A percentile compares a stretch with the other conserved stretches of the same genome.
phyloP scores from a whole-genome alignment of 2,329 filamentous ascomycete species.

The Stachybotrys chlorohalonatus region DNA sequence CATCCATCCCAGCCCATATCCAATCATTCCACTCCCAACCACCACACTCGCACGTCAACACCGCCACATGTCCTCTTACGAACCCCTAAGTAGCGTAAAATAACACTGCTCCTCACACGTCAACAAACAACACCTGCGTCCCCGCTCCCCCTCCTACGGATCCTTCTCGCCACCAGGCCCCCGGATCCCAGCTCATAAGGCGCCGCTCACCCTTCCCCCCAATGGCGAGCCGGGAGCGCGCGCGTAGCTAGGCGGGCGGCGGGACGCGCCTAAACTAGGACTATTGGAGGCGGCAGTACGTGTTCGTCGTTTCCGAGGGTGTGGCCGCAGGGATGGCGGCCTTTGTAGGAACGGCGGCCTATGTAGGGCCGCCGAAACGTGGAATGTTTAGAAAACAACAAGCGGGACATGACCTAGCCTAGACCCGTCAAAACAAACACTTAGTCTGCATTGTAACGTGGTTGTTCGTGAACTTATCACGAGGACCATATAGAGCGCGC shows the following conservation, averaged over 20 bases:
- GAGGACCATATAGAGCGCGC: background rate
- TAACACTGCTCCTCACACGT: background rate
- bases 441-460: background rate
- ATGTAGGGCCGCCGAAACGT: background rate
- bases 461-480: background rate
- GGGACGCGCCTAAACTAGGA: background rate
- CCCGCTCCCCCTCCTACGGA: background rate
- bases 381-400: background rate
- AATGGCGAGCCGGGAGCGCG: no score
- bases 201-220: no score
- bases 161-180: background rate
- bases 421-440: background rate
- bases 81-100: no score
- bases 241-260: background rate
- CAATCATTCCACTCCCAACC: no score
- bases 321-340: background rate
- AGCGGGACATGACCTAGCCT: background rate
- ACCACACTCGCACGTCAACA: no score
- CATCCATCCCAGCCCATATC: no score
- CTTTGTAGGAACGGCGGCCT: background rate
- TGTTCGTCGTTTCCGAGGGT: background rate
- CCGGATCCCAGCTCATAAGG: no score
- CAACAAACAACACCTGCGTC: background rate
- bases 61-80: no score
- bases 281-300: background rate